These are phyloP conservation scores for Penicillium mononematosum DNA, from an alignment of 495 filamentous ascomycete species.

Conservation along the genomic window DNA sequence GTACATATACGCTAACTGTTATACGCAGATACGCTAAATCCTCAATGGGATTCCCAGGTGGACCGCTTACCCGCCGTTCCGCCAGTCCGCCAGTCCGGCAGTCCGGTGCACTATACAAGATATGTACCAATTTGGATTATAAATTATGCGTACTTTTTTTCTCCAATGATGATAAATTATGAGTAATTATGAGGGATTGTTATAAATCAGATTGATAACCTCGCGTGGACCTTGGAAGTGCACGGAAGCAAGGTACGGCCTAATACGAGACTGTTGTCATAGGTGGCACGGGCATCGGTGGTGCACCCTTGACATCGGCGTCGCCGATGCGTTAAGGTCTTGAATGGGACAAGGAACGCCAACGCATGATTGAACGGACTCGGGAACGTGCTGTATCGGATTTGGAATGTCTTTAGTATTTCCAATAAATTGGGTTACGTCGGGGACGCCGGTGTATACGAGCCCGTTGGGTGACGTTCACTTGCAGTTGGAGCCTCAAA, in stretches of 20 bases:
- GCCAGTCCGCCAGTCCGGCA: constrained; percentile 2
- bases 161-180: background rate
- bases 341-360: background rate
- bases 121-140: background rate
- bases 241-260: background rate
- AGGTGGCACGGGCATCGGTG: background rate
- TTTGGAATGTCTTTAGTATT: background rate
- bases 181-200: background rate
- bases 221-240: too few relatives aligned
- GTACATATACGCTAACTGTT: background rate
- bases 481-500: constrained; percentile 1
- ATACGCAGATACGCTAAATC: background rate
- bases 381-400: background rate
- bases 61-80: constrained; percentile 8
- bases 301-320: constrained; percentile 1
- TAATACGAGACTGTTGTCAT: constrained; percentile 9
- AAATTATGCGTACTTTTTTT: background rate
- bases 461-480: background rate
- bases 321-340: background rate
- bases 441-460: background rate
- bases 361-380: background rate
- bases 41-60: background rate
- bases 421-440: background rate
- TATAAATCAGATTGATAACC: background rate
- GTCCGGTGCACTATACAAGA: background rate